phyloP scores from a whole-genome alignment of 208 protist genomes.

The Trypanosoma conorhini region DNA sequence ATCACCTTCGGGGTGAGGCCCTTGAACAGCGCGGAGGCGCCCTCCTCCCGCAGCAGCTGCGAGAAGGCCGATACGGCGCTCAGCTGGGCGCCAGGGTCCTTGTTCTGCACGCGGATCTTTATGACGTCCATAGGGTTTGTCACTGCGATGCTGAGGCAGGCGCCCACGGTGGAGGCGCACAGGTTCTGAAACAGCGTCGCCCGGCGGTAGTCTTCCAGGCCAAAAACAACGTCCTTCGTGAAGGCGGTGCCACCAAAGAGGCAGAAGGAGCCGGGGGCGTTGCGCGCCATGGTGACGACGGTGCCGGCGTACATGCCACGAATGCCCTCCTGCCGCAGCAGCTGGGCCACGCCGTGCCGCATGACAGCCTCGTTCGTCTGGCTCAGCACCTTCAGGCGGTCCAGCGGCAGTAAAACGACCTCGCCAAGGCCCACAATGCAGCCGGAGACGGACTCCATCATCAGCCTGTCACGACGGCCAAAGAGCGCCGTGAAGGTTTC shows the following conservation, averaged over 20 bases:
- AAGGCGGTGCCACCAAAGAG: conserved; percentile 91
- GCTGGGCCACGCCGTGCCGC: conserved; percentile 52
- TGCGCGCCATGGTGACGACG: conserved; percentile 84
- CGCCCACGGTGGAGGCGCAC: conserved; percentile 79
- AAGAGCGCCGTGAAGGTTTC: conserved; percentile 53
- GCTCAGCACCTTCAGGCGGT: conserved; percentile 90
- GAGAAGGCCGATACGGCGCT: conserved; percentile 47
- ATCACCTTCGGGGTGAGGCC: conserved; percentile 89
- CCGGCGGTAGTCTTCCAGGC: conserved; percentile 70
- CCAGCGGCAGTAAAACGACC: conserved; percentile 88
- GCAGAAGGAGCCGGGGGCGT: conserved; percentile 90
- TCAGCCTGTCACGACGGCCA: conserved; percentile 54
- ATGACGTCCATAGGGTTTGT: conserved; percentile 93
- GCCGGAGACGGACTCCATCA: conserved; percentile 78
- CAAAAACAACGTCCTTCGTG: conserved; percentile 85
- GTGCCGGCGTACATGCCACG: conserved; percentile 87
- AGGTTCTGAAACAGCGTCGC: conserved; percentile 89
- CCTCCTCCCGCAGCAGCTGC: conserved; percentile 78
- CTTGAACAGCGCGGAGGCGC: conserved; percentile 84
- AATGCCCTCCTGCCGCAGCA: conserved; percentile 79
- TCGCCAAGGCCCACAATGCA: conserved; percentile 88
- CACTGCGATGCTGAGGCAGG: conserved; percentile 80
- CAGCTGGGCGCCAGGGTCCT: conserved; percentile 48
- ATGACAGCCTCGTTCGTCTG: conserved; percentile 89
- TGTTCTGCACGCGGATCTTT: conserved; percentile 91